phyloP scores from a whole-genome alignment of 805 yeast species.

The Barnettozyma californica region DNA sequence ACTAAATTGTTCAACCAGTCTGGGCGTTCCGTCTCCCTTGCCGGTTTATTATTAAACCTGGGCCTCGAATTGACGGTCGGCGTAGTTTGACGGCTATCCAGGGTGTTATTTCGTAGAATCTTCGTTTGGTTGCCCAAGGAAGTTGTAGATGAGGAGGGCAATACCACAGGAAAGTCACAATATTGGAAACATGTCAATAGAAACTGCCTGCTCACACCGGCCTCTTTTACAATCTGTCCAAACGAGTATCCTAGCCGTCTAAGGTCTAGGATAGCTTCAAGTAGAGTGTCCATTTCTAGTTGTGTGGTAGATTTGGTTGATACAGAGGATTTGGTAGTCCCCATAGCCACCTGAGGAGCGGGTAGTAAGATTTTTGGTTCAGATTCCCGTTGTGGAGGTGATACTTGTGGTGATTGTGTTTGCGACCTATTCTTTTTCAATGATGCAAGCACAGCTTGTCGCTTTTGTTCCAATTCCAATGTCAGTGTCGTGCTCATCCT shows the following conservation, averaged over 20 bases:
- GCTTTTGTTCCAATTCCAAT: slow-evolving; percentile 18
- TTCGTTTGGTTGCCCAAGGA: not conserved
- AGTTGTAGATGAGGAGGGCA: not conserved
- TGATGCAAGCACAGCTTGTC: slow-evolving; percentile 23
- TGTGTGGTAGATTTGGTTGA: not conserved
- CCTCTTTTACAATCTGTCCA: slow-evolving; percentile 13
- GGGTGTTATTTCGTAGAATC: not conserved
- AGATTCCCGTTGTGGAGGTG: not conserved
- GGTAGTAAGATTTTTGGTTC: not conserved
- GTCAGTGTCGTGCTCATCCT: slow-evolving; percentile 1
- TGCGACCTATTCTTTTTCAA: slow-evolving; percentile 11
- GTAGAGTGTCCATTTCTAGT: slow-evolving; percentile 3
- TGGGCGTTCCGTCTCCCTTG: slow-evolving; percentile 15
- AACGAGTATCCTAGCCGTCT: slow-evolving; percentile 22
- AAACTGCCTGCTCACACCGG: slow-evolving; percentile 18
- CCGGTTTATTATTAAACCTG: slow-evolving; percentile 13
- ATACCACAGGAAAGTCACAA: slow-evolving; percentile 19
- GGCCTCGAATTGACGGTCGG: slow-evolving; percentile 4
- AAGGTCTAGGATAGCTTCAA: slow-evolving; percentile 22
- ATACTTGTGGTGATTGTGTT: slow-evolving; percentile 4
- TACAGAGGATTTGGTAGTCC: not conserved
- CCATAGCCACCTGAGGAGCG: not conserved
- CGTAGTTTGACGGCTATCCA: not conserved
- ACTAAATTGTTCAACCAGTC: slow-evolving; percentile 24
- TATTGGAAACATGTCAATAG: slow-evolving; percentile 13